These are phyloP conservation scores for Leccinum variicolor DNA, from an alignment of 768 basidiomycete genomes.

Conservation along the genomic window DNA sequence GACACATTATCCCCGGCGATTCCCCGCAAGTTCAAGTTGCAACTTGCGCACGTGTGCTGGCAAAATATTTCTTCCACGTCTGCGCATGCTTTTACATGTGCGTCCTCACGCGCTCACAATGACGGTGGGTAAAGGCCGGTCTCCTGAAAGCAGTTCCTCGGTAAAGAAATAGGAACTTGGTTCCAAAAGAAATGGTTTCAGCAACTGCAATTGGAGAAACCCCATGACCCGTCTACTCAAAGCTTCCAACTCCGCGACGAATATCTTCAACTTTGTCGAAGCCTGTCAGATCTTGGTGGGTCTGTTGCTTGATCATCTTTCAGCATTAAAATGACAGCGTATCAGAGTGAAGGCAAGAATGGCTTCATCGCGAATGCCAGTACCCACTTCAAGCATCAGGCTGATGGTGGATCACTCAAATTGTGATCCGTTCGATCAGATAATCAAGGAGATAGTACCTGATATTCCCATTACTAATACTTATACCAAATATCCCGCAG, in stretches of 20 bases:
- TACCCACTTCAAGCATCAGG: neutral
- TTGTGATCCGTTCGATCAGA: neutral
- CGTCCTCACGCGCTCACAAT: neutral
- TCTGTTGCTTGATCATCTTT: neutral
- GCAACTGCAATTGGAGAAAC: neutral
- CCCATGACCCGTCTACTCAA: neutral
- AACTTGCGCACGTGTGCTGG: neutral
- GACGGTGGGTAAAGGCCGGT: neutral
- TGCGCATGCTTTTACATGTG: neutral
- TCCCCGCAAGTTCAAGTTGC: neutral
- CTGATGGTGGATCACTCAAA: neutral
- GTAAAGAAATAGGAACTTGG: neutral
- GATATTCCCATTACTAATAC: neutral
- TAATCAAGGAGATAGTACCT: neutral
- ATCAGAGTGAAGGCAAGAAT: neutral
- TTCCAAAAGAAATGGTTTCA: neutral
- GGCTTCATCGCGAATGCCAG: neutral
- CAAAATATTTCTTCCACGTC: neutral
- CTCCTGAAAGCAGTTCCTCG: neutral
- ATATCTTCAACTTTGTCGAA: neutral
- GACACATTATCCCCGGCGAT: neutral
- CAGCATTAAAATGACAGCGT: neutral
- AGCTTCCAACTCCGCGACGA: neutral
- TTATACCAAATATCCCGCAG: neutral
- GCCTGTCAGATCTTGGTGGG: neutral